A percentile compares a stretch with the other conserved stretches of the same genome.
Conservation (phyloP, 805 yeast species). For the Grigorovia jiainica region DNA sequence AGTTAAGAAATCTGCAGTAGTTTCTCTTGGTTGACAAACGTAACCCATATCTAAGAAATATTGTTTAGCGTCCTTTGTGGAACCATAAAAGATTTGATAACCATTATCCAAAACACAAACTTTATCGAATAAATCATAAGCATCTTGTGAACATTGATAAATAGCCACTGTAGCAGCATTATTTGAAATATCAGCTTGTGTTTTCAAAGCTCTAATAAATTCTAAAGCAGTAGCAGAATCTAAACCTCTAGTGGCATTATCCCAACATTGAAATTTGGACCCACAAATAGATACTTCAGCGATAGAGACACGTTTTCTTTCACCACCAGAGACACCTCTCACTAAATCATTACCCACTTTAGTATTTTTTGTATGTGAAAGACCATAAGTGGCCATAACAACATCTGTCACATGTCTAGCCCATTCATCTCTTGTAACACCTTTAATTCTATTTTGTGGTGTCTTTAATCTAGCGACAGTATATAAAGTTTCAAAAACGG, state of each 20-base stretch:
- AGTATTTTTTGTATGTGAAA: slow-evolving; percentile 49
- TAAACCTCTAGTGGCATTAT: slow-evolving; percentile 78
- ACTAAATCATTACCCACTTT: slow-evolving; percentile 54
- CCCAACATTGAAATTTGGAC: slow-evolving; percentile 61
- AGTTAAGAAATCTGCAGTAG: slow-evolving; percentile 64
- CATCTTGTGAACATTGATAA: slow-evolving; percentile 59
- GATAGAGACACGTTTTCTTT: slow-evolving; percentile 73
- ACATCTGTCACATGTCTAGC: slow-evolving; percentile 46
- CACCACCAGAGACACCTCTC: slow-evolving; percentile 80
- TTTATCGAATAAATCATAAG: slow-evolving; percentile 54
- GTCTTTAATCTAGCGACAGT: slow-evolving; percentile 56
- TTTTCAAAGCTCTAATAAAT: slow-evolving; percentile 56
- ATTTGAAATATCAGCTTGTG: slow-evolving; percentile 44
- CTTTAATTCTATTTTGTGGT: slow-evolving; percentile 52
- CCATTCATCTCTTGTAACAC: slow-evolving; percentile 46
- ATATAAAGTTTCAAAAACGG: slow-evolving; percentile 55
- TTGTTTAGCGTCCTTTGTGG: slow-evolving; percentile 40
- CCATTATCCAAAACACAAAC: slow-evolving; percentile 53
- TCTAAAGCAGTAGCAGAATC: slow-evolving; percentile 80
- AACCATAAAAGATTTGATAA: slow-evolving; percentile 58
- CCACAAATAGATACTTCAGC: slow-evolving; percentile 66
- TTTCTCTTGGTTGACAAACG: slow-evolving; percentile 52
- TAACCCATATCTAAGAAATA: slow-evolving; percentile 61
- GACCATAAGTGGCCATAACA: slow-evolving; percentile 48
- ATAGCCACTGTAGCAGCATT: slow-evolving; percentile 59